A percentile compares a stretch with the other conserved stretches of the same genome.
These are phyloP conservation scores for Harrya chromipes DNA, from an alignment of 768 basidiomycete genomes.

Conservation along the genomic window DNA sequence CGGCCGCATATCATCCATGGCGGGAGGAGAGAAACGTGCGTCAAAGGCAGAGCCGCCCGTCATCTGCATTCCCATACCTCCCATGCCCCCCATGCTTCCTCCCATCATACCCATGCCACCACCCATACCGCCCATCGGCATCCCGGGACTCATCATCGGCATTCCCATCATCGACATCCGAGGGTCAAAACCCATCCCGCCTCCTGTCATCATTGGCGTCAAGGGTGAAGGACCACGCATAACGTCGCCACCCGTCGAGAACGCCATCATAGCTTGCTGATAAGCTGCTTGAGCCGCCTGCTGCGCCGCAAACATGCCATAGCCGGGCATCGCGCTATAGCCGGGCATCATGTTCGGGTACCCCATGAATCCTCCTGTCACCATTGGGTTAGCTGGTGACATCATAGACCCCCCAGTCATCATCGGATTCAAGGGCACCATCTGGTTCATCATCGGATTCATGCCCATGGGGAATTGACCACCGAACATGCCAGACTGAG, in stretches of 20 bases:
- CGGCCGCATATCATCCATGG: conserved; percentile 30
- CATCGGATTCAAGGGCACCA: conserved; percentile 56
- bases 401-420: conserved; percentile 57
- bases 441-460: conserved; percentile 53
- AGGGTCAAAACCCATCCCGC: conserved; percentile 60
- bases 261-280: conserved; percentile 86
- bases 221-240: conserved; percentile 37
- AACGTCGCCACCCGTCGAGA: conserved; percentile 70
- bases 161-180: conserved; percentile 82
- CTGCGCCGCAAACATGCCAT: conserved; percentile 74
- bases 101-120: conserved; percentile 34
- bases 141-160: conserved; percentile 56
- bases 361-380: conserved; percentile 50
- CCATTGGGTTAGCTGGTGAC: conserved; percentile 45
- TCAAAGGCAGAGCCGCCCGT: conserved; percentile 64
- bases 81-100: conserved; percentile 36
- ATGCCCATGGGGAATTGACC: conserved; percentile 42
- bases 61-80: conserved; percentile 51
- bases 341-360: conserved; percentile 40
- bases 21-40: conserved; percentile 46
- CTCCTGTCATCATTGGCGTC: conserved; percentile 58
- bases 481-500: conserved; percentile 76
- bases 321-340: conserved; percentile 41
- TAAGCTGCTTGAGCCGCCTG: conserved; percentile 81
- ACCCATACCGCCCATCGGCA: conserved; percentile 44